A percentile compares a stretch with the other conserved stretches of the same genome.
phyloP scores from a whole-genome alignment of 192 early-diverging fungal species.

The Linnemannia schmuckeri region DNA sequence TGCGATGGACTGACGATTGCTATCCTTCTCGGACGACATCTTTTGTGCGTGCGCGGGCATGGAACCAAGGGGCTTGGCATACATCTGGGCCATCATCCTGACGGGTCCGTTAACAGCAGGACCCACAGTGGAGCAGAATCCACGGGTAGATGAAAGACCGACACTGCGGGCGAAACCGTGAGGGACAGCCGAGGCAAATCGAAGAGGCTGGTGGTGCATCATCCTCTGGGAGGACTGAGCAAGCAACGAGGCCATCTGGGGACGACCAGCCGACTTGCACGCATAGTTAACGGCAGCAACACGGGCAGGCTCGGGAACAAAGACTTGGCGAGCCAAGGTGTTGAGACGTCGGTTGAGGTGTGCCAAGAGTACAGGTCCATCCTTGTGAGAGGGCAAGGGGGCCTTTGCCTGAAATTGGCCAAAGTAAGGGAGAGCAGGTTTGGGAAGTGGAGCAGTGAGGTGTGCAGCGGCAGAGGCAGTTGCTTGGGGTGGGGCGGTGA shows the following conservation, averaged over 20 bases:
- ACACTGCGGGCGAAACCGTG: slow-evolving; percentile 43
- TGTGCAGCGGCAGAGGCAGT: slow-evolving; percentile 4
- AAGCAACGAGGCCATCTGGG: slow-evolving; percentile 43
- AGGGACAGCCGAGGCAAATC: slow-evolving; percentile 34
- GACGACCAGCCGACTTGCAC: slow-evolving; percentile 41
- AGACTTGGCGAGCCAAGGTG: slow-evolving; percentile 29
- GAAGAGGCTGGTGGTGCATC: slow-evolving; percentile 47
- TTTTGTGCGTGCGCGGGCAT: slow-evolving; percentile 30
- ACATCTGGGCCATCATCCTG: slow-evolving; percentile 54
- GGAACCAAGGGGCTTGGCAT: slow-evolving; percentile 46
- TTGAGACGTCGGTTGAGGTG: slow-evolving; percentile 38
- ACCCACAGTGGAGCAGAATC: slow-evolving; percentile 31
- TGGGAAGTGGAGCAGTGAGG: slow-evolving; percentile 22
- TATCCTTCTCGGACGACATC: slow-evolving; percentile 22
- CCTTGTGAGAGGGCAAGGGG: slow-evolving; percentile 33
- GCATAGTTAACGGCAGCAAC: slow-evolving; percentile 55
- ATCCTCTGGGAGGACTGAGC: slow-evolving; percentile 31
- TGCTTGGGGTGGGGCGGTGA: slow-evolving; percentile 15
- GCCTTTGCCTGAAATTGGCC: slow-evolving; percentile 52
- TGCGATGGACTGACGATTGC: background rate
- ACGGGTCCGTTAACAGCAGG: slow-evolving; percentile 39
- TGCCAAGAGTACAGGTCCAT: slow-evolving; percentile 43
- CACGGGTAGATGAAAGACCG: slow-evolving; percentile 48
- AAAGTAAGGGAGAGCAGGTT: slow-evolving; percentile 17
- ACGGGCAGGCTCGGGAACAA: slow-evolving; percentile 46